phyloP scores from a whole-genome alignment of 306 rosid species.

The Fragaria nilgerrensis region DNA sequence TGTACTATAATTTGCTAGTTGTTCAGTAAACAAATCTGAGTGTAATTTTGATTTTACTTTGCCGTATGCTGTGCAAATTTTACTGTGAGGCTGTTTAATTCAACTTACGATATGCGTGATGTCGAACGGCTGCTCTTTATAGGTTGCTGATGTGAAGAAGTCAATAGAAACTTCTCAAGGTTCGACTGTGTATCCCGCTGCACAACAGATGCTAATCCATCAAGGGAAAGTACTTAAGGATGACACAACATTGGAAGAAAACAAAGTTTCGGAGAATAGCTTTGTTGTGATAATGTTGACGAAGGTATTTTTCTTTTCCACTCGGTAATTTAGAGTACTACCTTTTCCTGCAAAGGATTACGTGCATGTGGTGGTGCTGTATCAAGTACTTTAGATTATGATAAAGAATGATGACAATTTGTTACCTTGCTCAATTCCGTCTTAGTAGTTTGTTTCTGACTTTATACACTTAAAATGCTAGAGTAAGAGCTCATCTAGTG shows the following conservation, averaged over 20 bases:
- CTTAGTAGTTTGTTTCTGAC: not conserved
- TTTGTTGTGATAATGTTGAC: constrained; percentile 89
- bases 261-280: constrained; percentile 80
- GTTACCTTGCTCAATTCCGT: not conserved
- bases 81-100: not conserved
- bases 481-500: constrained; percentile 61
- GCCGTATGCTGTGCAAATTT: not conserved
- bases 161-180: constrained; percentile 74
- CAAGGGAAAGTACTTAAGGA: constrained; percentile 95
- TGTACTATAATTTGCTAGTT: not conserved
- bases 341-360: not conserved
- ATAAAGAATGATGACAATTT: not conserved
- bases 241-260: constrained; percentile 68
- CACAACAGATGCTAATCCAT: constrained; percentile 90
- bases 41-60: not conserved
- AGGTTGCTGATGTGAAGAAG: constrained; percentile 90
- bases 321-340: not conserved
- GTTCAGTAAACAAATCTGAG: not conserved
- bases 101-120: not conserved
- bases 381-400: not conserved
- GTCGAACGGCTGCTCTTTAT: constrained; percentile 15
- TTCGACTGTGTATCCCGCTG: constrained; percentile 72
- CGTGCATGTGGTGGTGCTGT: not conserved
- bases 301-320: constrained; percentile 48
- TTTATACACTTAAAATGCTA: constrained; percentile 18